Percentiles rank a stretch among this genome's conserved stretches.
phyloP scores from a whole-genome alignment of 2,329 filamentous ascomycete species.

The Dryadomyces quercivorus region DNA sequence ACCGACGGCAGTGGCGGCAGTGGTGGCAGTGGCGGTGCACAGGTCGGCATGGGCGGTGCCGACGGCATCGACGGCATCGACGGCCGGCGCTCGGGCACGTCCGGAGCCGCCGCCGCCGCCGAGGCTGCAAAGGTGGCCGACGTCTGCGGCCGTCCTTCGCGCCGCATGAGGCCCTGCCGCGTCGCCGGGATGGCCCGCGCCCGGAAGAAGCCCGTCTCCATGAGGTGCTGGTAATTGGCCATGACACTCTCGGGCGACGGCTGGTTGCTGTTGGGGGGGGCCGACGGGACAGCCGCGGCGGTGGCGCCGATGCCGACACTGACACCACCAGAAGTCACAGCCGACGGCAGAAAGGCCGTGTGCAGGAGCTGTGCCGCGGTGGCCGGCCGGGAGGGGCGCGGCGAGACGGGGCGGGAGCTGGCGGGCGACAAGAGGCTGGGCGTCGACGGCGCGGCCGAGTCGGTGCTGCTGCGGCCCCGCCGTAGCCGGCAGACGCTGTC shows the following conservation, averaged over 20 bases:
- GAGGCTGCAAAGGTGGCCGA: neutral
- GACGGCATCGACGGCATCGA: neutral
- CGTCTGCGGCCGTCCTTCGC: neutral
- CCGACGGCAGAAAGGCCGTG: no score
- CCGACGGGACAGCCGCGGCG: neutral
- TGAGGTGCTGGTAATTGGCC: constrained; percentile 42
- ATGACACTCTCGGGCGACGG: constrained; percentile 37
- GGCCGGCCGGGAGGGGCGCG: no score
- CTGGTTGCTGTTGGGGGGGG: constrained; percentile 7
- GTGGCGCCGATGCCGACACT: no score
- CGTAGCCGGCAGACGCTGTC: constrained; percentile 20
- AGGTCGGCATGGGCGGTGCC: no score
- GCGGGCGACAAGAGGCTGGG: no score
- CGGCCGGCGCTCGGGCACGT: constrained; percentile 3
- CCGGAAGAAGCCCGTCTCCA: constrained; percentile 46
- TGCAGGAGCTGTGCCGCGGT: no score
- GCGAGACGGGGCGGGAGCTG: no score
- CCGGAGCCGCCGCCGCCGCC: no score
- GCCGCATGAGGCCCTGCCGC: constrained; percentile 27
- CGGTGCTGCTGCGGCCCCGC: constrained; percentile 2
- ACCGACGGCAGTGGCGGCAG: no score
- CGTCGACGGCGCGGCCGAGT: neutral
- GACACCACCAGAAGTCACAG: neutral
- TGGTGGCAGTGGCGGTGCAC: neutral
- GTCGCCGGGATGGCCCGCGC: constrained; percentile 46